phyloP scores from a whole-genome alignment of 352 stramenopile species.

The Pythium pectinolyticum region DNA sequence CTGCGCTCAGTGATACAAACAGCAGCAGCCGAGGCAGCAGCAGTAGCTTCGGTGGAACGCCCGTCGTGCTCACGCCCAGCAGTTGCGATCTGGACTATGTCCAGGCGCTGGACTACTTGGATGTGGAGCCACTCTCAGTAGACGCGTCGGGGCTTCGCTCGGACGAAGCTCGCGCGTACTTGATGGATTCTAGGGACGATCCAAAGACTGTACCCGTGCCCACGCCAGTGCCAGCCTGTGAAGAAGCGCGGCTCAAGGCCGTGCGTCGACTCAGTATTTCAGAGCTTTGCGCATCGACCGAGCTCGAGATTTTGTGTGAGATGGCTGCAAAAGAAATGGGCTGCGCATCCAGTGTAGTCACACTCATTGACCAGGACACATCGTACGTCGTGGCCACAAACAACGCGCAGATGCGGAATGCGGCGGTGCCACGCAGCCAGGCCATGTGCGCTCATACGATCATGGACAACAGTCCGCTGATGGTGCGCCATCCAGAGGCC shows the following conservation, averaged over 20 bases:
- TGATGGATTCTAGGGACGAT: slow-evolving; percentile 43
- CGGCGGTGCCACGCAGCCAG: slow-evolving; percentile 41
- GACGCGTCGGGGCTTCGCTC: not conserved
- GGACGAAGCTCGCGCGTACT: slow-evolving; percentile 21
- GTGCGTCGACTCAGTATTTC: not conserved
- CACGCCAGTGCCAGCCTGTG: slow-evolving; percentile 24
- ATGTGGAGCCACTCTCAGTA: slow-evolving; percentile 3
- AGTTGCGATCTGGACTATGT: slow-evolving; percentile 10
- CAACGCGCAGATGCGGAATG: slow-evolving; percentile 25
- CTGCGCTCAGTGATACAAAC: not conserved
- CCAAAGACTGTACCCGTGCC: slow-evolving; percentile 53
- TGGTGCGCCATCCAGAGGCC: slow-evolving; percentile 50
- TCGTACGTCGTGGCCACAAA: slow-evolving; percentile 46
- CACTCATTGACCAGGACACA: slow-evolving; percentile 50
- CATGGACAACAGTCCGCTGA: slow-evolving; percentile 47
- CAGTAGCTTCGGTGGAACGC: not conserved
- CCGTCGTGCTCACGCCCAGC: not conserved
- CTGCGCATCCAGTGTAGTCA: slow-evolving; percentile 54
- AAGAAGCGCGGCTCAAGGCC: slow-evolving; percentile 7
- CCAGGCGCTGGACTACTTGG: slow-evolving; percentile 17
- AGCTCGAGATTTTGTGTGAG: slow-evolving; percentile 63
- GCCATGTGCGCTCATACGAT: slow-evolving; percentile 64
- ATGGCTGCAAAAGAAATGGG: slow-evolving; percentile 52
- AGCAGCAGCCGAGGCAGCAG: not conserved
- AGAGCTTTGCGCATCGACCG: slow-evolving; percentile 17